A percentile compares a stretch with the other conserved stretches of the same genome.
Conservation (phyloP, 768 basidiomycete genomes). For the Rhizopogon rudus region DNA sequence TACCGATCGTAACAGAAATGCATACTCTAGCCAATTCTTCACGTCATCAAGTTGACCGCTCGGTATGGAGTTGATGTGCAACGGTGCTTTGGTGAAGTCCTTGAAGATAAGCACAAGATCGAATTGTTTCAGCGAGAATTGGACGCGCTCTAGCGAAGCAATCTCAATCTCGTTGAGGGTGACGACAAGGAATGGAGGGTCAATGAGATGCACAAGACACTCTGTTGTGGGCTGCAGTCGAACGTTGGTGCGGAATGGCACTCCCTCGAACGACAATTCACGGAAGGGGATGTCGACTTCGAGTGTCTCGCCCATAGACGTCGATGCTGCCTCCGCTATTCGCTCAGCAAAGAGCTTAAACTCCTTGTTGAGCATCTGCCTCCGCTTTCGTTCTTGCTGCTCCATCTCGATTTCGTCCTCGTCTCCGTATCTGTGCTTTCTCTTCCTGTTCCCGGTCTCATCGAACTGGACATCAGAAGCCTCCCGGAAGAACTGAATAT, state of each 20-base stretch:
- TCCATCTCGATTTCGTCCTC: conserved; percentile 99
- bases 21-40: conserved; percentile 98
- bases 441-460: conserved; percentile 98
- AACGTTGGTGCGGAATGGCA: conserved; percentile 92
- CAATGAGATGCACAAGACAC: conserved; percentile 91
- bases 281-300: conserved; percentile 97
- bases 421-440: conserved; percentile 94
- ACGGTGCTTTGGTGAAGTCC: conserved; percentile 87
- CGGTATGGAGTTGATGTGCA: conserved; percentile 97
- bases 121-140: conserved; percentile 94
- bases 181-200: conserved; percentile 93
- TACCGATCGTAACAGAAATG: conserved; percentile 6
- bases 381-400: conserved; percentile 89
- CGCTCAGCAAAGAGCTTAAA: conserved; percentile 93
- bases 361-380: conserved; percentile 88
- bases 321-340: conserved; percentile 76
- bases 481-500: conserved; percentile 97
- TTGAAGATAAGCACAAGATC: conserved; percentile 97
- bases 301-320: conserved; percentile 80
- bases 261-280: conserved; percentile 95
- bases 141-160: conserved; percentile 93
- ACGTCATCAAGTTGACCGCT: conserved; percentile 90
- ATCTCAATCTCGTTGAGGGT: conserved; percentile 95
- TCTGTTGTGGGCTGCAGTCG: conserved; percentile 95
- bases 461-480: conserved; percentile 97